Percentiles rank a stretch among this genome's conserved stretches.
These are phyloP conservation scores for Globisporangium splendens DNA, from an alignment of 352 stramenopile species.

Conservation along the genomic window DNA sequence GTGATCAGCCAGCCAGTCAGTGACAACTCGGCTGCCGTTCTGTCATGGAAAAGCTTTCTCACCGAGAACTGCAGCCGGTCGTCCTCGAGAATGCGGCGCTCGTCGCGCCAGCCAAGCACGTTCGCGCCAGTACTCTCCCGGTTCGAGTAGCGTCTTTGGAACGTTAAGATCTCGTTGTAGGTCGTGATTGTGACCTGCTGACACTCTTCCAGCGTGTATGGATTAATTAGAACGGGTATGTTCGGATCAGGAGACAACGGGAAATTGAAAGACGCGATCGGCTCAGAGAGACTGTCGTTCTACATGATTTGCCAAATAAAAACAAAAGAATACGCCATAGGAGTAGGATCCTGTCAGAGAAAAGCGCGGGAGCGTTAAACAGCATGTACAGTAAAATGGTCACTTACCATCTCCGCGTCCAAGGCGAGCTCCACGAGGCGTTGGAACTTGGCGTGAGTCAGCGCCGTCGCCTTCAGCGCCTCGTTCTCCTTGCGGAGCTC, in stretches of 20 bases:
- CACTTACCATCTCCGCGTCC: constrained; percentile 15
- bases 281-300: no score
- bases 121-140: constrained; percentile 35
- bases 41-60: constrained; percentile 42
- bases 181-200: constrained; percentile 26
- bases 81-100: constrained; percentile 29
- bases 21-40: constrained; percentile 26
- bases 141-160: constrained; percentile 36
- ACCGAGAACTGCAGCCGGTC: constrained; percentile 59
- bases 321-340: no score
- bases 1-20: constrained; percentile 43
- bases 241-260: neutral
- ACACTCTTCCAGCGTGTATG: constrained; percentile 34
- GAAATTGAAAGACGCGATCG: no score
- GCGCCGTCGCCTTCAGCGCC: constrained; percentile 27
- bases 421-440: constrained; percentile 29
- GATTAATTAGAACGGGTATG: neutral
- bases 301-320: no score
- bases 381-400: neutral
- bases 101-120: constrained; percentile 55
- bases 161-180: constrained; percentile 38
- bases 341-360: neutral
- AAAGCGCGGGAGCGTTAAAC: neutral
- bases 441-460: constrained; percentile 38
- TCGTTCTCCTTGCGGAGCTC: constrained; percentile 44